phyloP scores from a whole-genome alignment of 2,329 filamentous ascomycete species.

The Penicillium sp. region DNA sequence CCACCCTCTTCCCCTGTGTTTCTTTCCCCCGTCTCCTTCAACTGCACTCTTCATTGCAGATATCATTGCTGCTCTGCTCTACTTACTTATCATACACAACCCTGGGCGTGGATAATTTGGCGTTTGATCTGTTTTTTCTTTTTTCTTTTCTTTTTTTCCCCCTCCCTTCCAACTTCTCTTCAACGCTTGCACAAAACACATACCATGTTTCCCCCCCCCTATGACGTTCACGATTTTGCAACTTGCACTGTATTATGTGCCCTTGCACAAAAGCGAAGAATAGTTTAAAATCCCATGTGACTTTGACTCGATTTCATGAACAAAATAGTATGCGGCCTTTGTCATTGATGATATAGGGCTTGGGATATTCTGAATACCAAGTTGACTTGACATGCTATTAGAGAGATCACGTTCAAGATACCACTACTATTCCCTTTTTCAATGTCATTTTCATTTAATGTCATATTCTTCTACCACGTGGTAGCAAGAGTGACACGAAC shows the following conservation, averaged over 20 bases:
- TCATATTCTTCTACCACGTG: neutral
- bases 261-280: slow-evolving; percentile 16
- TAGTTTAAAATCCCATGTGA: slow-evolving; percentile 11
- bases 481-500: neutral
- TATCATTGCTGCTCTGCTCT: slow-evolving; percentile 4
- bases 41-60: slow-evolving; percentile 3
- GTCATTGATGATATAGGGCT: neutral
- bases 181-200: slow-evolving; percentile 17
- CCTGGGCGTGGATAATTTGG: slow-evolving; percentile 35
- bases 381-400: neutral
- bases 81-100: slow-evolving; percentile 18
- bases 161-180: neutral
- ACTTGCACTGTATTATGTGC: slow-evolving; percentile 13
- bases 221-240: slow-evolving; percentile 17
- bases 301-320: neutral
- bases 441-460: too few species aligned
- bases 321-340: neutral
- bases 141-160: slow-evolving; percentile 5
- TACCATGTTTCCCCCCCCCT: slow-evolving; percentile 8
- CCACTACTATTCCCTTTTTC: neutral
- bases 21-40: neutral
- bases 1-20: neutral
- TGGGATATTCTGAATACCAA: neutral
- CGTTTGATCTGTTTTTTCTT: slow-evolving; percentile 21
- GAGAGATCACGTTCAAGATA: neutral